Evolutionary conservation across 1,284 basidiomycete genomes (phyloP).

Genomic region (Mycena citricolor): DNA sequence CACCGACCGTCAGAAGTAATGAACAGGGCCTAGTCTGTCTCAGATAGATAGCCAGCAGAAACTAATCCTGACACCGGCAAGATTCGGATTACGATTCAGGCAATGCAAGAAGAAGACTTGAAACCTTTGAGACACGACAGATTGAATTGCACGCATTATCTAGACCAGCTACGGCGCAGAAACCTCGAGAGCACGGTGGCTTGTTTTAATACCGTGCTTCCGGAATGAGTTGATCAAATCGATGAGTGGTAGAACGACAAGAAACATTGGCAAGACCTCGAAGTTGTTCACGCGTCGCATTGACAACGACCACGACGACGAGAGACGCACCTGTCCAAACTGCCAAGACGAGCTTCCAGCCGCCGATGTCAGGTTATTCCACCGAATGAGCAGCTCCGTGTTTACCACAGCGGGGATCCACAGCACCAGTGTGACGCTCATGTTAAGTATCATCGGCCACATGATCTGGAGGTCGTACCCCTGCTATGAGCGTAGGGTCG

Average conservation of each 20-base stretch:
- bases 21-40: no score
- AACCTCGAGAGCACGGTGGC: no score
- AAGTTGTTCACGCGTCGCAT: background rate
- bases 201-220: conserved; percentile 7
- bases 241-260: conserved; percentile 6
- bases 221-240: conserved; percentile 3
- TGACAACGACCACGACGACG: background rate
- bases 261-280: conserved; percentile 15
- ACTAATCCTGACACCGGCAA: no score
- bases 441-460: conserved; percentile 19
- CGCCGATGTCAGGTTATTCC: conserved; percentile 28
- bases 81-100: no score
- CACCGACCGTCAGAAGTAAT: no score
- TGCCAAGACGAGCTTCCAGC: conserved; percentile 25
- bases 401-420: conserved; percentile 29
- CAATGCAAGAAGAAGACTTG: no score
- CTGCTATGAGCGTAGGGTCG: no score
- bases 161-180: no score
- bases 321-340: conserved; percentile 29
- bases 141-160: no score
- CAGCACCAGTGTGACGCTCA: conserved; percentile 22
- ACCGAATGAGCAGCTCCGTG: conserved; percentile 29
- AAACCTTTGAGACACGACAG: no score
- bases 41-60: no score
- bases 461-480: conserved; percentile 8